A percentile compares a stretch with the other conserved stretches of the same genome.
These are phyloP conservation scores for Mikania micrantha DNA, from an alignment of 129 eudicot species.

Conservation along the genomic window DNA sequence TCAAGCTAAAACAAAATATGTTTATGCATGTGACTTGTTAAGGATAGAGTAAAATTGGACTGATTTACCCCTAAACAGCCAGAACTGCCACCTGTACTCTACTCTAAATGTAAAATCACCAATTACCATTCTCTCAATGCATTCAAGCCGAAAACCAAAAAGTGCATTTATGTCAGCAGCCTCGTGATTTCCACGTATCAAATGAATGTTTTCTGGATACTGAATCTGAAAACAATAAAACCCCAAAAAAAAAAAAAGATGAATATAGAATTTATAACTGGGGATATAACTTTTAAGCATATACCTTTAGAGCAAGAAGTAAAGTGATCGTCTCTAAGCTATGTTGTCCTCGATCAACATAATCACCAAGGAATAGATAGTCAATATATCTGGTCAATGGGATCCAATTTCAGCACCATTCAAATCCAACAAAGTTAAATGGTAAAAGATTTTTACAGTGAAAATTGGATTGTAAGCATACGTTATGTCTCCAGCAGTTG, in stretches of 20 bases:
- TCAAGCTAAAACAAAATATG: no score
- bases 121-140: slow-evolving; percentile 95
- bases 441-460: not conserved
- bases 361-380: slow-evolving; percentile 91
- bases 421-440: not conserved
- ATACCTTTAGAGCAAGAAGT: slow-evolving; percentile 83
- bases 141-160: slow-evolving; percentile 95
- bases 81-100: no score
- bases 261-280: no score
- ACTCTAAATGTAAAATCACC: no score
- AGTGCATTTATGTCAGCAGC: slow-evolving; percentile 99
- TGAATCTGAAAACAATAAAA: slow-evolving; percentile 48
- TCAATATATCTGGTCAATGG: slow-evolving; percentile 69
- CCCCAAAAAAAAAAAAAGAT: no score
- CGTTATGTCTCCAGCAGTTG: slow-evolving; percentile 92
- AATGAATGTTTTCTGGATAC: slow-evolving; percentile 77
- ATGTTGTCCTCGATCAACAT: slow-evolving; percentile 94
- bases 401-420: slow-evolving; percentile 1
- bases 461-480: slow-evolving; percentile 24
- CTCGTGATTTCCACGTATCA: slow-evolving; percentile 97
- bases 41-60: no score
- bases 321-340: slow-evolving; percentile 85
- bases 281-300: no score
- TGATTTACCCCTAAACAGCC: no score
- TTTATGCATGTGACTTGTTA: no score